phyloP scores from a whole-genome alignment of 1,139 yeast genomes.

The Hansenula sp. region DNA sequence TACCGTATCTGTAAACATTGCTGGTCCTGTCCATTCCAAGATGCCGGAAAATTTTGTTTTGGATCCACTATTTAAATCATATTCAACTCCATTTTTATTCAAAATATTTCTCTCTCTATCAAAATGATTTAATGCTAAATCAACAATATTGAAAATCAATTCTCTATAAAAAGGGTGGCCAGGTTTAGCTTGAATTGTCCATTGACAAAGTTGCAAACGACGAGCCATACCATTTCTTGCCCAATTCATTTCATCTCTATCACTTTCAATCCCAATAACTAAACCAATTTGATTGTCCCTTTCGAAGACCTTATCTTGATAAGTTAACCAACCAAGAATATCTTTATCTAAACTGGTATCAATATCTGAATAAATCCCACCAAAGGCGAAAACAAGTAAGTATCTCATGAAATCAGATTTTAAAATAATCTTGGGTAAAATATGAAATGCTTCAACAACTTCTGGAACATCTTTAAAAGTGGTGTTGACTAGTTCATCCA shows the following conservation, averaged over 20 bases:
- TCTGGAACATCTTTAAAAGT: conserved; percentile 68
- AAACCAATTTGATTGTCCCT: conserved; percentile 46
- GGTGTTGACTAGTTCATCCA: conserved; percentile 56
- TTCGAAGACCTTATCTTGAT: conserved; percentile 16
- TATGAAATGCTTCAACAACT: conserved; percentile 67
- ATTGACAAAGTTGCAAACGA: conserved; percentile 69
- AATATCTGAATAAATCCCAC: conserved; percentile 86
- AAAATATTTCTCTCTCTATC: conserved; percentile 20
- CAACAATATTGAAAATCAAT: conserved; percentile 71
- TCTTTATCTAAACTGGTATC: conserved; percentile 47
- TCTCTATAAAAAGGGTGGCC: conserved; percentile 89
- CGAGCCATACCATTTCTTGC: conserved; percentile 57
- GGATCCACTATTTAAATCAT: conserved; percentile 31
- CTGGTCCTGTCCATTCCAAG: conserved; percentile 97
- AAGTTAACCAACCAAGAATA: conserved; percentile 9
- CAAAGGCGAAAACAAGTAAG: conserved; percentile 74
- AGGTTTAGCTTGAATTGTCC: conserved; percentile 72
- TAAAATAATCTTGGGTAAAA: conserved; percentile 71
- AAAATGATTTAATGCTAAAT: conserved; percentile 49
- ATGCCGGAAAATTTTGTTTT: conserved; percentile 65
- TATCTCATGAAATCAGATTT: conserved; percentile 89
- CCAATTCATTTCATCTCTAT: conserved; percentile 79
- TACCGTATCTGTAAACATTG: conserved; percentile 82
- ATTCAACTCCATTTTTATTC: conserved; percentile 23
- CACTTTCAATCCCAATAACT: conserved; percentile 86